Percentiles rank a stretch among this genome's conserved stretches.
Evolutionary conservation across 2,329 filamentous ascomycete genomes (phyloP).

Genomic region (Colletotrichum chrysophilum): DNA sequence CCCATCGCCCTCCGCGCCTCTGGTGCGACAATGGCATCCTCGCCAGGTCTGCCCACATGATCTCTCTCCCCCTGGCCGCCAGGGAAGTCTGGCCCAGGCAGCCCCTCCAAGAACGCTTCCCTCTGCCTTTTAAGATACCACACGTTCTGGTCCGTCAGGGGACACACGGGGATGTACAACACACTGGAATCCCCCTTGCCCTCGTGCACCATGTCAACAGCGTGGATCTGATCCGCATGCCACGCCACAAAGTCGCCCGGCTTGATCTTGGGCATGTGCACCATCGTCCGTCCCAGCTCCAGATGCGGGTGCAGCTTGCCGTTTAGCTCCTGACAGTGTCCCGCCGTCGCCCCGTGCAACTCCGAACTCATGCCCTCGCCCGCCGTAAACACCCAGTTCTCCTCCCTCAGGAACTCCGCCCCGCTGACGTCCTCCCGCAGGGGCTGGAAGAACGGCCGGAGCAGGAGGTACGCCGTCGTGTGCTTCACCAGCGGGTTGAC

Average conservation of each 20-base stretch:
- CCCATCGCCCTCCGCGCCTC: constrained; percentile 50
- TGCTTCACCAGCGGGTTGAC: constrained; percentile 81
- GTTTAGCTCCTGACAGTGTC: constrained; percentile 73
- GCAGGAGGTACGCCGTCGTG: constrained; percentile 79
- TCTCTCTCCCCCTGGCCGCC: constrained; percentile 71
- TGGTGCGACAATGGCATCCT: constrained; percentile 34
- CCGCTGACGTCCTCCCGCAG: not conserved
- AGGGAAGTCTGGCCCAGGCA: constrained; percentile 73
- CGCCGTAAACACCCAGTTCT: constrained; percentile 65
- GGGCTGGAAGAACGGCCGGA: constrained; percentile 82
- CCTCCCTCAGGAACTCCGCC: constrained; percentile 48
- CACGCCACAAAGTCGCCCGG: constrained; percentile 82
- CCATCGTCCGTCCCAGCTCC: constrained; percentile 70
- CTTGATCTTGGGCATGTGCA: constrained; percentile 70
- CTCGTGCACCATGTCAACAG: constrained; percentile 79
- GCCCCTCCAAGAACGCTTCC: constrained; percentile 71
- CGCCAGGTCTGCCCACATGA: constrained; percentile 53
- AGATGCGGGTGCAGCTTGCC: constrained; percentile 72
- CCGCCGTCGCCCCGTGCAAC: constrained; percentile 73
- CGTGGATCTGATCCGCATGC: constrained; percentile 85
- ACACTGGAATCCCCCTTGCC: constrained; percentile 81
- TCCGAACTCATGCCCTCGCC: constrained; percentile 53
- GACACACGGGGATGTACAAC: constrained; percentile 87
- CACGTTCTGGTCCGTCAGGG: constrained; percentile 77
- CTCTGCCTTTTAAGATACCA: constrained; percentile 74